Evolutionary conservation across 495 filamentous ascomycete genomes (phyloP).

Genomic region (Podospora fimiseda): DNA sequence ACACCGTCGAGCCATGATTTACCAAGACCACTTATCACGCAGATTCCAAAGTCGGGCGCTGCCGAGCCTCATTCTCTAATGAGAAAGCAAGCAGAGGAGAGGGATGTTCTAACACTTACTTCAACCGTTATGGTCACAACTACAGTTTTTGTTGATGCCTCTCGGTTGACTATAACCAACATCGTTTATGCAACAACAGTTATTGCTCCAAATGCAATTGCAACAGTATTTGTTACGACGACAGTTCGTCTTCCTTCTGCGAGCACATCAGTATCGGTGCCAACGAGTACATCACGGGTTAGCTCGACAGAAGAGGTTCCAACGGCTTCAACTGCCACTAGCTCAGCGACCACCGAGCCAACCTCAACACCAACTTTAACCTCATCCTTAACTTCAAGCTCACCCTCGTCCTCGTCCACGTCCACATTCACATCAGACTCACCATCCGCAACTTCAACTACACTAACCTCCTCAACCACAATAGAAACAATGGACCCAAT

Average conservation of each 20-base stretch:
- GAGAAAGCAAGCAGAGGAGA: background rate
- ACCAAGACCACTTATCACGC: background rate
- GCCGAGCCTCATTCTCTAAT: background rate
- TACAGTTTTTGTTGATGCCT: background rate
- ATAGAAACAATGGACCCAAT: slow-evolving; percentile 2
- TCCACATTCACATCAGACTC: background rate
- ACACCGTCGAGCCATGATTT: background rate
- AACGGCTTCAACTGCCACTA: background rate
- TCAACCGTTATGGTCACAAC: background rate
- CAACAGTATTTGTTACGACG: slow-evolving; percentile 18
- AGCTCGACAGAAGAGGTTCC: background rate
- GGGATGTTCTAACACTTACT: background rate
- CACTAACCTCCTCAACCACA: slow-evolving; percentile 1
- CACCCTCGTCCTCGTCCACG: background rate
- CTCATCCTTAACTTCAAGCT: background rate
- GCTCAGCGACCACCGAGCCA: background rate
- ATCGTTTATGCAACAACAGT: slow-evolving; percentile 19
- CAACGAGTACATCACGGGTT: background rate
- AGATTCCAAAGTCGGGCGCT: background rate
- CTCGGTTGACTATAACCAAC: slow-evolving; percentile 13
- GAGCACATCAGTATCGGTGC: background rate
- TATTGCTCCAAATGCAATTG: slow-evolving; percentile 20
- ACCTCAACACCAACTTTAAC: background rate
- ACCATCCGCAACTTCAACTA: slow-evolving; percentile 2
- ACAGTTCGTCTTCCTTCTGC: slow-evolving; percentile 14